A percentile compares a stretch with the other conserved stretches of the same genome.
phyloP scores from a whole-genome alignment of 2,329 filamentous ascomycete species.

The Ophiognomonia clavigignenti-juglandacearum region DNA sequence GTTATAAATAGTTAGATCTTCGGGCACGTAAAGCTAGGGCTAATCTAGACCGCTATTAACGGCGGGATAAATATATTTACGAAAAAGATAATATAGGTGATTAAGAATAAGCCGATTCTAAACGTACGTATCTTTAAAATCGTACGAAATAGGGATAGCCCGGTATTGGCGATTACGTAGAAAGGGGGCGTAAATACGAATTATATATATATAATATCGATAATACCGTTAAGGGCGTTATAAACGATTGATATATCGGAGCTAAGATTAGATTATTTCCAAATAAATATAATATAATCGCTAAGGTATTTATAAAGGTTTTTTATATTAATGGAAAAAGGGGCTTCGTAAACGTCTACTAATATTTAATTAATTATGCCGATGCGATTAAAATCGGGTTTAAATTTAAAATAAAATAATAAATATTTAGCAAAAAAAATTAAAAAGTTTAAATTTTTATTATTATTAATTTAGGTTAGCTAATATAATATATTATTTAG shows the following conservation, averaged over 20 bases:
- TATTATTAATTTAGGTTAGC: no score
- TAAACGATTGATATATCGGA: conserved; percentile 23
- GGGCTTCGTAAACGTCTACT: not conserved
- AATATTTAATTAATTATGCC: conserved; percentile 21
- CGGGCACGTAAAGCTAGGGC: conserved; percentile 12
- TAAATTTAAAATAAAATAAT: conserved; percentile 25
- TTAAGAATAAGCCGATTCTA: conserved; percentile 19
- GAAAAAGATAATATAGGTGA: conserved; percentile 23
- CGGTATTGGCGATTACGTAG: conserved; percentile 20
- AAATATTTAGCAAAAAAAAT: conserved; percentile 1
- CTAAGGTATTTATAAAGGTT: no score
- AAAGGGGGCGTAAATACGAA: conserved; percentile 16
- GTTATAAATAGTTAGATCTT: conserved; percentile 23
- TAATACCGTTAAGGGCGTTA: conserved; percentile 22
- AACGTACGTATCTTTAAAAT: conserved; percentile 21
- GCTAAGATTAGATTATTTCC: conserved; percentile 22
- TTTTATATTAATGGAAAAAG: no score
- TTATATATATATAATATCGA: conserved; percentile 22
- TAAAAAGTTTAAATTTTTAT: no score
- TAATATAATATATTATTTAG: no score
- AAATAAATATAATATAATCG: conserved; percentile 25
- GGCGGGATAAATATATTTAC: conserved; percentile 25
- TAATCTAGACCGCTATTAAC: conserved; percentile 28
- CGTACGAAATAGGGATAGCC: conserved; percentile 7
- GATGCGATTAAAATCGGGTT: conserved; percentile 26